These are phyloP conservation scores for Cadophora gregata DNA, from an alignment of 2,329 filamentous ascomycete genomes.

Conservation along the genomic window DNA sequence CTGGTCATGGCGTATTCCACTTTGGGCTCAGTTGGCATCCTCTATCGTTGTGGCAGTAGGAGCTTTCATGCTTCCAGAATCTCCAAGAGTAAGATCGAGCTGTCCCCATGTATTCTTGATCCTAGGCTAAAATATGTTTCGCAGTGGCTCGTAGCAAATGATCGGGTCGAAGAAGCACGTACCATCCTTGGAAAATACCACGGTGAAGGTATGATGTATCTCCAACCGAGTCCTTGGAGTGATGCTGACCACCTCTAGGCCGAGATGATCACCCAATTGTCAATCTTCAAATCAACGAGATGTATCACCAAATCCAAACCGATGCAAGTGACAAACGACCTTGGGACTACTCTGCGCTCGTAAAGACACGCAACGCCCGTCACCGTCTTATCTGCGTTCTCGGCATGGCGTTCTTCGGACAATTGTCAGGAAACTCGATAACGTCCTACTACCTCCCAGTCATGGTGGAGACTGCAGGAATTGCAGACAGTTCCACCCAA, in stretches of 20 bases:
- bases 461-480: slow-evolving; percentile 34
- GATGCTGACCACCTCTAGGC: slow-evolving; percentile 17
- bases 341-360: slow-evolving; percentile 43
- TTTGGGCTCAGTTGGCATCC: slow-evolving; percentile 43
- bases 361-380: slow-evolving; percentile 38
- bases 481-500: slow-evolving; percentile 45
- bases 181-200: slow-evolving; percentile 63
- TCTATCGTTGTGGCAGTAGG: slow-evolving; percentile 40
- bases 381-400: slow-evolving; percentile 43
- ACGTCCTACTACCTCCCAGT: slow-evolving; percentile 37
- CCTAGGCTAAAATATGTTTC: neutral
- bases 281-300: slow-evolving; percentile 41
- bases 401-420: slow-evolving; percentile 44
- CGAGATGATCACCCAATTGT: slow-evolving; percentile 39
- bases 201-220: slow-evolving; percentile 48
- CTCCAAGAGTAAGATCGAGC: slow-evolving; percentile 48
- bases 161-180: slow-evolving; percentile 60
- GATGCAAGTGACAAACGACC: slow-evolving; percentile 42
- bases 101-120: neutral
- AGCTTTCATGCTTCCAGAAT: slow-evolving; percentile 59
- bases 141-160: slow-evolving; percentile 59
- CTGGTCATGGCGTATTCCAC: slow-evolving; percentile 44
- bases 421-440: slow-evolving; percentile 44
- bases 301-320: slow-evolving; percentile 38
- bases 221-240: neutral